These are phyloP conservation scores for Solanum rostratum DNA, from an alignment of 257 asterid species.

Conservation along the genomic window DNA sequence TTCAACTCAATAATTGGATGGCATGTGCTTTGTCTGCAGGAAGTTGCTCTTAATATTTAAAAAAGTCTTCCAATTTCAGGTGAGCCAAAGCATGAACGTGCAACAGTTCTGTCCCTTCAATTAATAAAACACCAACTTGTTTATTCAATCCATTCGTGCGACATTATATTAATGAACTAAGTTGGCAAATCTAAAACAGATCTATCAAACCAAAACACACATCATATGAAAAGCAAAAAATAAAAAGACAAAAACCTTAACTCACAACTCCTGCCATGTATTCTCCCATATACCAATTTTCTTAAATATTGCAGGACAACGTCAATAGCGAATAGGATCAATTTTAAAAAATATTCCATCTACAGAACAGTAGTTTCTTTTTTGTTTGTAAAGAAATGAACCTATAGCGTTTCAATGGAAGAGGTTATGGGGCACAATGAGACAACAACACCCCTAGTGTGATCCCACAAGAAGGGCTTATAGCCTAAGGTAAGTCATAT, in stretches of 20 bases:
- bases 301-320: not conserved
- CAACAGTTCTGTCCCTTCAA: not conserved
- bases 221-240: not conserved
- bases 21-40: not conserved
- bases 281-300: not conserved
- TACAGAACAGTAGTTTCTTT: not conserved
- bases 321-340: not conserved
- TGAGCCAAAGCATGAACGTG: not conserved
- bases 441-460: not conserved
- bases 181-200: not conserved
- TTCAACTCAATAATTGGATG: not conserved
- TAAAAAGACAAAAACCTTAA: not conserved
- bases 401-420: not conserved
- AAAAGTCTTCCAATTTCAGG: not conserved
- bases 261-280: not conserved
- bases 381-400: not conserved
- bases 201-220: not conserved
- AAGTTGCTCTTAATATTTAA: not conserved
- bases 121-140: not conserved
- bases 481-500: not conserved
- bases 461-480: not conserved
- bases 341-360: not conserved
- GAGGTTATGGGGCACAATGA: not conserved
- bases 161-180: not conserved
- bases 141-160: constrained; percentile 1